Evolutionary conservation across 352 stramenopile genomes (phyloP).

Genomic region (Halophytophthora batemanensis): DNA sequence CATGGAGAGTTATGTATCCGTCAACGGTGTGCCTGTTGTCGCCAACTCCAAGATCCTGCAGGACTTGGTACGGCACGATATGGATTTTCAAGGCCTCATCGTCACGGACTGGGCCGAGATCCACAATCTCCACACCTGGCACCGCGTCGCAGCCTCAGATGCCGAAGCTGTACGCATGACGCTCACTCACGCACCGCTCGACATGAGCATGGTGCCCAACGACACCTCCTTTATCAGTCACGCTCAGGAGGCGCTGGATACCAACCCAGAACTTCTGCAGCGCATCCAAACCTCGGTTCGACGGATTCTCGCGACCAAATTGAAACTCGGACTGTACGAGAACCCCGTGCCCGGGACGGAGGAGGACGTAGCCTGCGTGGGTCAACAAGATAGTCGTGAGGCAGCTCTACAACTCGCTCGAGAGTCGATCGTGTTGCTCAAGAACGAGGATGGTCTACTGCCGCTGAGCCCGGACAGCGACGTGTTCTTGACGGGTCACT

Average conservation of each 20-base stretch:
- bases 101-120: slow-evolving; percentile 94
- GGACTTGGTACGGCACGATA: slow-evolving; percentile 80
- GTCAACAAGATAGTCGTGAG: slow-evolving; percentile 44
- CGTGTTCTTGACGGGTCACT: slow-evolving; percentile 70
- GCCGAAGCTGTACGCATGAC: slow-evolving; percentile 65
- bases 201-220: slow-evolving; percentile 90
- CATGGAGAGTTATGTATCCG: slow-evolving; percentile 94
- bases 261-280: slow-evolving; percentile 28
- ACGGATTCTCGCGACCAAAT: slow-evolving; percentile 74
- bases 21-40: slow-evolving; percentile 91
- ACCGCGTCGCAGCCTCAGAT: slow-evolving; percentile 46
- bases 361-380: slow-evolving; percentile 42
- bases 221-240: slow-evolving; percentile 53
- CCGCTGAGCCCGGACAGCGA: slow-evolving; percentile 32
- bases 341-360: slow-evolving; percentile 46
- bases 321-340: slow-evolving; percentile 69
- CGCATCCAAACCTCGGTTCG: slow-evolving; percentile 56
- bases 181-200: slow-evolving; percentile 74
- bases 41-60: slow-evolving; percentile 75
- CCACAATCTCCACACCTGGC: slow-evolving; percentile 76
- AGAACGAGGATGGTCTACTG: slow-evolving; percentile 67
- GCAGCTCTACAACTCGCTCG: slow-evolving; percentile 64
- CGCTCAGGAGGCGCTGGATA: slow-evolving; percentile 33
- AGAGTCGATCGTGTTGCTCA: slow-evolving; percentile 83
- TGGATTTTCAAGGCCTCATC: slow-evolving; percentile 86